Evolutionary conservation across 176 grass and related monocot genomes (phyloP), one percentile per base, ranked within the genome.

Genomic region (Rhynchospora pubera): DNA sequence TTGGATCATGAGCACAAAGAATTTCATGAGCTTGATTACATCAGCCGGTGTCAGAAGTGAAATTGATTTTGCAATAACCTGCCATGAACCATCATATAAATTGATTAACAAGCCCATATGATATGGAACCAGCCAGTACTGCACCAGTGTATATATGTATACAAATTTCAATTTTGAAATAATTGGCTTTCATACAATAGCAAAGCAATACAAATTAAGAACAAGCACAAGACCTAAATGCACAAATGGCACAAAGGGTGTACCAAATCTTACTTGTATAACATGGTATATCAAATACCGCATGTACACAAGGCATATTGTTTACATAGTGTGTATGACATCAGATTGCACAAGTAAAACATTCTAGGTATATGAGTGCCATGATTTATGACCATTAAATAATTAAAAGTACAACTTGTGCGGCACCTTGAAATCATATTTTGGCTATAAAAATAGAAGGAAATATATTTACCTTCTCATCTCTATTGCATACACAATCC

Each of bases 1-100:
- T 78, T 94, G 88, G 44, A 89, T 86, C 85, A 89, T 83, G n/a
- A 83, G 80, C 45, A 93, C 70, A 39, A 97, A 90, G 81, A 85
- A 91, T 86, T 91, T 91, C 66, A 97, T 83, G 83, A 97, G 92
- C 86, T 97, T 94, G 57, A 91, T 24, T 50, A 89, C 87, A 85
- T 94, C 88, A 21, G 87, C 88, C 46, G 90, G 95, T 67, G 84
- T 94, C 72, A 97, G 65, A 72, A 91, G 85, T 63, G 85, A 91
- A 81, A 93, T 70, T 67, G 95, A 97, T 42, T 97, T 97, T n/a
- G 57, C 63, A 70, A 97, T 94, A 62, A 97, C 92, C 95, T 97
- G 87, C 11, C 55, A 81, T 23, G 80, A 87, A 61, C 46, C 43
- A 81, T 60, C 22, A 32, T 13, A 88, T 52, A 57, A 85, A 79